phyloP scores from a whole-genome alignment of 352 stramenopile genomes.

The Phytophthora pini region DNA sequence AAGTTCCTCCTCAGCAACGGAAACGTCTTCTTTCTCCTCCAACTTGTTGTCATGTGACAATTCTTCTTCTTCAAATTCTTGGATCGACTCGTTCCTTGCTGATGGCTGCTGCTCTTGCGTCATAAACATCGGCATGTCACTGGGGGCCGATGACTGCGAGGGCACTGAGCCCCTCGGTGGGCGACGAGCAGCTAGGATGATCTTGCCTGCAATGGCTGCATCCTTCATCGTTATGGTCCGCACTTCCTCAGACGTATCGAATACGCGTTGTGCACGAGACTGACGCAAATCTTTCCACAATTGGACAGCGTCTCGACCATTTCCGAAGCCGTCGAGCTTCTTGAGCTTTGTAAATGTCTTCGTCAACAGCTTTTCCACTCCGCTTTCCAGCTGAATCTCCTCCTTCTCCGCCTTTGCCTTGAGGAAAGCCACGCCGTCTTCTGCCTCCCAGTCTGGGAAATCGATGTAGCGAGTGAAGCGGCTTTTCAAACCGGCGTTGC shows the following conservation, averaged over 20 bases:
- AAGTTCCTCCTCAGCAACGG: conserved; percentile 22
- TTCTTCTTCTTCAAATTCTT: conserved; percentile 17
- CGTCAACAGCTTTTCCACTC: conserved; percentile 34
- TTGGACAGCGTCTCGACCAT: conserved; percentile 72
- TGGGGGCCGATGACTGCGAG: conserved; percentile 21
- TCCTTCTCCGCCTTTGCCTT: conserved; percentile 46
- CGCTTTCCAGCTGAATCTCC: conserved; percentile 44
- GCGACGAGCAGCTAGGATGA: conserved; percentile 47
- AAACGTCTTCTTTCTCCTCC: conserved; percentile 19
- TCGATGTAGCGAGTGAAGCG: conserved; percentile 91
- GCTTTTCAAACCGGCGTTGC: conserved; percentile 92
- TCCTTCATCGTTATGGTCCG: conserved; percentile 57
- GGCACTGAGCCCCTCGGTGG: conserved; percentile 43
- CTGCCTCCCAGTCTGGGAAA: conserved; percentile 88
- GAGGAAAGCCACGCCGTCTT: conserved; percentile 81
- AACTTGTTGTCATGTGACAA: conserved; percentile 8
- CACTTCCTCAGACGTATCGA: conserved; percentile 46
- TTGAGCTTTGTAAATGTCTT: conserved; percentile 52
- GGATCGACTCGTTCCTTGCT: not conserved
- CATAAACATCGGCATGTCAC: conserved; percentile 5
- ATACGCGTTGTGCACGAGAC: conserved; percentile 69
- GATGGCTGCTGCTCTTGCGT: conserved; percentile 2
- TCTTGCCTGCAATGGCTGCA: conserved; percentile 41
- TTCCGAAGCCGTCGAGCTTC: conserved; percentile 66
- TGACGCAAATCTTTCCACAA: conserved; percentile 73